Evolutionary conservation across 257 asterid genomes (phyloP), one percentile per base, ranked within the genome.

Genomic region (Jacaranda mimosifolia): DNA sequence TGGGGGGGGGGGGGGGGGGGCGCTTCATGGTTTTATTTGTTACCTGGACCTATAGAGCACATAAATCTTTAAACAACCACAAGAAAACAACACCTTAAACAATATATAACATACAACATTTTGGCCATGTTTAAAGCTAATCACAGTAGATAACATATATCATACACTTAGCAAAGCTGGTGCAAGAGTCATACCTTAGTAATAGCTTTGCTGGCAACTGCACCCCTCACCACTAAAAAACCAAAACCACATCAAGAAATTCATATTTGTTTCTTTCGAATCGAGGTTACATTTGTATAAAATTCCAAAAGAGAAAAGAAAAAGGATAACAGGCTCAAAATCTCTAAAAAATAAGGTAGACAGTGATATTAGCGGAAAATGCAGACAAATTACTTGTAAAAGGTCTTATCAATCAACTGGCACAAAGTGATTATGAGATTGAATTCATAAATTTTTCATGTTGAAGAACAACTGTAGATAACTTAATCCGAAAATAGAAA

Each of bases 181-280:
- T 7, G 19, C 68, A 59, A 49, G 48, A 77, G 49, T 57, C 77
- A 36, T 81, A 91, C 98, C 97, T 91, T 91, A 18, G 86, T 46
- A 56, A 91, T 93, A 74, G 89, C 63, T 82, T 83, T 90, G 38
- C 80, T 83, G 42, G 82, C 71, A 64, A 88, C 88, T 14, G 93
- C 73, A 58, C 86, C 87, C 79, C 83, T 90, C 74, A 93, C 89
- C 90, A 82, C 98, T 93, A 74, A 78, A 83, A 77, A 66, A 70
- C 19, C 64, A 13, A 56, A 77, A 74, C 9, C 40, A 26, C 62
- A 52, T 39, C 57, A 73, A 18, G 43, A 70, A 56, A 14, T 53
- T 19, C 6, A 10, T 43, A 68, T 78, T 21, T 49, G 19, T 32
- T 17, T 15, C 21, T 36, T 17, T 39, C n/a, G 43, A 76, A 11